phyloP scores from a whole-genome alignment of 73 alveolate species.

The Paramecium sexaurelia region DNA sequence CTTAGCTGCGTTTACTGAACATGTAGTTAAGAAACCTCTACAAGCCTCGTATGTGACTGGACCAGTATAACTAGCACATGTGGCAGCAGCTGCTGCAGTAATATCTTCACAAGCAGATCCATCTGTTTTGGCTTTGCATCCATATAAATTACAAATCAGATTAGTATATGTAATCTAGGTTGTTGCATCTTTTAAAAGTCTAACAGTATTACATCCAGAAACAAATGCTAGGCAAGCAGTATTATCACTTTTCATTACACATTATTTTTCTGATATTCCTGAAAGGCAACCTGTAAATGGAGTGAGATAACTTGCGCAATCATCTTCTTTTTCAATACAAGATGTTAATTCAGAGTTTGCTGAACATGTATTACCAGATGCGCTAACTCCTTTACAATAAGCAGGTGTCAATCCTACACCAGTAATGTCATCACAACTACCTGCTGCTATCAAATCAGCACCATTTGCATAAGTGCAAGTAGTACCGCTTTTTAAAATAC shows the following conservation, averaged over 20 bases:
- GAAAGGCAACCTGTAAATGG: not conserved
- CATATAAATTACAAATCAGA: not conserved
- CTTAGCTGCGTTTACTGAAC: not conserved
- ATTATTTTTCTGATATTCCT: not conserved
- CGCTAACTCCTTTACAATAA: not conserved
- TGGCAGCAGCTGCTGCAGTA: not conserved
- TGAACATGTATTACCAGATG: not conserved
- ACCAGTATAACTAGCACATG: not conserved
- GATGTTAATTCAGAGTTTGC: not conserved
- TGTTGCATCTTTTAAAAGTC: not conserved
- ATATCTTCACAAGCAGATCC: not conserved
- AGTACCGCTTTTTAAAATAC: not conserved
- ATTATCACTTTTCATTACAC: not conserved
- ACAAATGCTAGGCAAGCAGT: not conserved
- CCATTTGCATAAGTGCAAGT: not conserved
- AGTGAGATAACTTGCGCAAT: not conserved
- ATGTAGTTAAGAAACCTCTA: not conserved
- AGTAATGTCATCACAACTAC: not conserved
- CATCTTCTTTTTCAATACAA: not conserved
- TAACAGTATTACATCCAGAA: not conserved
- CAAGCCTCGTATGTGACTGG: not conserved
- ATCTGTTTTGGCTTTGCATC: not conserved
- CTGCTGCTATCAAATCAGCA: not conserved
- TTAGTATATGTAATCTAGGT: not conserved
- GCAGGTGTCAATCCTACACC: not conserved